Evolutionary conservation across 352 stramenopile genomes (phyloP), one percentile per base, ranked within the genome.

Genomic region (Globisporangium nodosum): DNA sequence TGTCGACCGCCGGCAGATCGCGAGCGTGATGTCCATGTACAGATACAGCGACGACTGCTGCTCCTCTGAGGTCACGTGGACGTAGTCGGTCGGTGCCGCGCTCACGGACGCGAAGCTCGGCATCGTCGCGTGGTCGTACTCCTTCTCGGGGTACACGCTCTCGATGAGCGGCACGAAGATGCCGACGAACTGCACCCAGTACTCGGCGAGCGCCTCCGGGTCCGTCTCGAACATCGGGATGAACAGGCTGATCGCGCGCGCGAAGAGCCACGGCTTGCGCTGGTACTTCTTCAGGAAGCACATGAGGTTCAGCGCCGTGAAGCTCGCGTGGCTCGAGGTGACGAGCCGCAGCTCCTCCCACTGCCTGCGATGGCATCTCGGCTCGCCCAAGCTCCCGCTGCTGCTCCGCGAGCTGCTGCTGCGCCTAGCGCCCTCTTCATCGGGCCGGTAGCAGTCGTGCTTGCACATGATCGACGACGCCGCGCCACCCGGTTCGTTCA

Each of bases 231-330:
- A 71, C 21, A 76, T 48, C 45, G 60, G 62, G 51, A 76, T 71
- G 42, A 76, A 61, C 48, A 76, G 35, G 18, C 65, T 71, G 30
- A 76, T 27, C 37, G 57, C 52, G 20, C 69, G 62, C 30, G 59
- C 65, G 56, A 73, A 76, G 30, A 73, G 61, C 54, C 55, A 66
- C 35, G 61, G 65, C 39, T 56, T 55, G 18, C 59, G 51, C 20
- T 62, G 31, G 48, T 76, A 66, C 39, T 76, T 76, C 20, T 68
- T 68, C 21, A 76, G 50, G 6, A 76, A 52, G 43, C 69, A 76
- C 48, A 73, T 58, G 43, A 76, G 49, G 30, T 76, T 73, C 24
- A 73, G 48, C 39, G 64, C 59, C 16, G 69, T 73, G 60, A 66
- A 73, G 47, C 51, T 70, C 16, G 69, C 55, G 0, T 52, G 42